Evolutionary conservation across 305 asterid species (phyloP), one percentile per base, ranked within the genome.

Genomic region (Withania somnifera): DNA sequence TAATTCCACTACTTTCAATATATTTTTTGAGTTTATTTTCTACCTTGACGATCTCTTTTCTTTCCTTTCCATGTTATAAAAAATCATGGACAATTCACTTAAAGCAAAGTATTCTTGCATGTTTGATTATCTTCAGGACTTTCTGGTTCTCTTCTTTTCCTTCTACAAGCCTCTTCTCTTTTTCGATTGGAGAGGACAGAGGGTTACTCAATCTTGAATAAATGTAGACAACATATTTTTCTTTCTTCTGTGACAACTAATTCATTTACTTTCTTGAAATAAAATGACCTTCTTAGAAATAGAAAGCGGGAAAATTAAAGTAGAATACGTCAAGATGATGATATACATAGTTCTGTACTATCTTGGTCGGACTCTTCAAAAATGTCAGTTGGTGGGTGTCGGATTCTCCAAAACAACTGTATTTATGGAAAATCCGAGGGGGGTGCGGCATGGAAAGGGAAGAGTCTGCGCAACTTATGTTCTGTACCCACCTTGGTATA

Each of bases 1-100:
- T 87, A 89, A 84, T 51, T 80, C 28, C 26, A 60, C 66, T 7
- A 22, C 76, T 58, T 81, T 78, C 61, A 51, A 32, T 84, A 61
- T 28, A 6, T 58, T 79, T 34, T n/a, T 58, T 22, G n/a, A 19
- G 7, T 32, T 56, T 71, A 26, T 60, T 28, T 60, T 13, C 26
- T 26, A 26, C 68, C 68, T 28, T 26, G 6, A 60, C 5, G 40
- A 11, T 22, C 17, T 57, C 34, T 60, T 26, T 60, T 13, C 22
- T 13, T 6, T 6, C 68, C 19, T 60, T 26, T 60, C 2, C 40
- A n/a, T 26, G 68, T 60, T 28, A 60, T 60, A 24, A 24, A 24
- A 24, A 26, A n/a, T 11, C 13, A 6, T 60, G 68, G n/a, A 1
- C 30, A 24, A 26, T 60, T 34, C 68, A 22, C 67, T 26, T 15